These are phyloP conservation scores for Fraxinus baroniana DNA, from an alignment of 305 asterid genomes.

Conservation along the genomic window DNA sequence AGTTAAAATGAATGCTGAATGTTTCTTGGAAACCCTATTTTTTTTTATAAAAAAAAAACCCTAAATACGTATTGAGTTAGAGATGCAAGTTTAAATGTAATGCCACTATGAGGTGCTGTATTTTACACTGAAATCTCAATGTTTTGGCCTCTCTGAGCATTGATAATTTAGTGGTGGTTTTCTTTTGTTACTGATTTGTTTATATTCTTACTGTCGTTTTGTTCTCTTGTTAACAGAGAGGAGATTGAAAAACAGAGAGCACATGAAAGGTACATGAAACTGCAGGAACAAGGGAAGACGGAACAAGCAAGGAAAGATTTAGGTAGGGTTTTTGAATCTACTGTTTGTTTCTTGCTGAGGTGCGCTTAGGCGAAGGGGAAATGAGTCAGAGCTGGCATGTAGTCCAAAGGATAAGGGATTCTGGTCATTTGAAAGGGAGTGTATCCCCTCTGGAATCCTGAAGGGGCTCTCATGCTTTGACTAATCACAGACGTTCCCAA, in stretches of 20 bases:
- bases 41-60: neutral
- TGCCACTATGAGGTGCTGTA: neutral
- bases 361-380: neutral
- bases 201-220: neutral
- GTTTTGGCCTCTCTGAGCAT: neutral
- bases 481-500: neutral
- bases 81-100: neutral
- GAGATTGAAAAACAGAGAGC: constrained; percentile 62
- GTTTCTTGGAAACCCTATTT: neutral
- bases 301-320: constrained; percentile 64
- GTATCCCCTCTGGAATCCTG: neutral
- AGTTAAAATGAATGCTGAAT: neutral
- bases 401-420: neutral
- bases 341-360: neutral
- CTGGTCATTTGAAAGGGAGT: neutral
- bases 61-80: neutral
- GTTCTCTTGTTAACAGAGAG: constrained; percentile 37
- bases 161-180: neutral
- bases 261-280: constrained; percentile 63
- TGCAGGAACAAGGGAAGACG: constrained; percentile 69
- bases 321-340: constrained; percentile 27
- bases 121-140: neutral
- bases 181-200: neutral
- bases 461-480: neutral
- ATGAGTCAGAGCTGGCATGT: neutral